phyloP scores from a whole-genome alignment of 176 grass and related monocot genomes.

The Hyparrhenia diplandra region DNA sequence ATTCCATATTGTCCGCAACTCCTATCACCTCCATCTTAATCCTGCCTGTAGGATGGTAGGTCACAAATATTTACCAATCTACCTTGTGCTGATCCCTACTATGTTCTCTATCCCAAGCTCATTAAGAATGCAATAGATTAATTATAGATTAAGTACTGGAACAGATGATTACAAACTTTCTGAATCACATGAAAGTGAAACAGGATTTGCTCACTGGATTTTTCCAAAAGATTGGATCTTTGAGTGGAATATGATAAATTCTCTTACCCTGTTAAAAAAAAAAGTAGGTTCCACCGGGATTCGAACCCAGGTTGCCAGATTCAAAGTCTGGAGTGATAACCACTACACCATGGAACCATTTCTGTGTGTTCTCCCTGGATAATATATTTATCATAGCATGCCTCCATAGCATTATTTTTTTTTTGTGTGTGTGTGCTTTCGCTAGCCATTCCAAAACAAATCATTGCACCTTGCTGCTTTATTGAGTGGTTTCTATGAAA shows the following conservation, averaged over 20 bases:
- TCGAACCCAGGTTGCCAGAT: slow-evolving; percentile 87
- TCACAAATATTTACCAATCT: neutral
- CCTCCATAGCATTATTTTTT: neutral
- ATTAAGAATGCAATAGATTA: neutral
- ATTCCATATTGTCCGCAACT: neutral
- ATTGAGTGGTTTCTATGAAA: neutral
- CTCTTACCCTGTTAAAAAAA: neutral
- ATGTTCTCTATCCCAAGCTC: neutral
- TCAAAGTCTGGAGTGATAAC: slow-evolving; percentile 95
- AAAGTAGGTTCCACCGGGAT: slow-evolving; percentile 73
- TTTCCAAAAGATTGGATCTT: neutral
- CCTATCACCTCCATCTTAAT: neutral
- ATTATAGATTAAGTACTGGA: neutral
- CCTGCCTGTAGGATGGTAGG: neutral
- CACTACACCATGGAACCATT: slow-evolving; percentile 77
- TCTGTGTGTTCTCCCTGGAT: neutral
- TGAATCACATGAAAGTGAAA: neutral
- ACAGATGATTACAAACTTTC: neutral
- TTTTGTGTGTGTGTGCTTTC: neutral
- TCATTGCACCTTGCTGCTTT: neutral
- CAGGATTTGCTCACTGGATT: neutral
- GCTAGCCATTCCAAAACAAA: neutral
- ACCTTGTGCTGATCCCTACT: neutral
- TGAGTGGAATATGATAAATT: neutral
- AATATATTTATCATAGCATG: neutral